These are phyloP conservation scores for Cubamyces lactineus DNA, from an alignment of 768 basidiomycete species.

Conservation along the genomic window DNA sequence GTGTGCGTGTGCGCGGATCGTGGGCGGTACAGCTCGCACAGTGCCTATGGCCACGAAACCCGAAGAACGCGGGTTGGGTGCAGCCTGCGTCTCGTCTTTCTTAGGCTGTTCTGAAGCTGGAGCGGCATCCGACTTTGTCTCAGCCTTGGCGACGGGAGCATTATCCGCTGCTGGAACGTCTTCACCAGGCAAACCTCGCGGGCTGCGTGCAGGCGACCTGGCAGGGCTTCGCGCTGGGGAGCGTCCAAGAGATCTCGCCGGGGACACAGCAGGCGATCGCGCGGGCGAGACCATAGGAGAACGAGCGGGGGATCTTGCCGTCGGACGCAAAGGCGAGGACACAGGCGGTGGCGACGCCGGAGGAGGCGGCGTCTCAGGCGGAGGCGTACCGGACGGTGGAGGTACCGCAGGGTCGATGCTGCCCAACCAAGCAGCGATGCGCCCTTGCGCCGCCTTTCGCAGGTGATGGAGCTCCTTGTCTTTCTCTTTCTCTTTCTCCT, in stretches of 20 bases:
- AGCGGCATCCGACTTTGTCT: not conserved
- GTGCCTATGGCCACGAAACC: conserved; percentile 72
- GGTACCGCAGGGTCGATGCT: conserved; percentile 61
- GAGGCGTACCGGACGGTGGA: conserved; percentile 42
- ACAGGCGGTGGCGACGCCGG: not conserved
- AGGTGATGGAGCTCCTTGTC: conserved; percentile 44
- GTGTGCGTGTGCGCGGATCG: conserved; percentile 1
- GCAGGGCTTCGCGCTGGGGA: not conserved
- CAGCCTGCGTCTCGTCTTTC: conserved; percentile 27
- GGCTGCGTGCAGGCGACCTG: conserved; percentile 9
- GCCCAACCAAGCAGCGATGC: conserved; percentile 81
- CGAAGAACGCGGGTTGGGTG: conserved; percentile 74
- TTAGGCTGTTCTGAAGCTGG: not conserved
- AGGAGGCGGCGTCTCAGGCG: conserved; percentile 20
- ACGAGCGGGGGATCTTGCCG: not conserved
- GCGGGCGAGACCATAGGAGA: not conserved
- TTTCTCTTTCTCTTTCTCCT: conserved; percentile 41
- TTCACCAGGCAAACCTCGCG: not conserved
- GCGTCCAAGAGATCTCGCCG: not conserved
- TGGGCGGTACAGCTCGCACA: conserved; percentile 38
- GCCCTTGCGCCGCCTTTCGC: conserved; percentile 59
- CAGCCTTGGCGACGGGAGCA: not conserved
- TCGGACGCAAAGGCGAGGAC: not conserved
- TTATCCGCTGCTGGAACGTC: not conserved
- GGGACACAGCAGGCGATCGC: not conserved